phyloP scores from a whole-genome alignment of 73 alveolate genomes.

The Paraurostyla sp. region DNA sequence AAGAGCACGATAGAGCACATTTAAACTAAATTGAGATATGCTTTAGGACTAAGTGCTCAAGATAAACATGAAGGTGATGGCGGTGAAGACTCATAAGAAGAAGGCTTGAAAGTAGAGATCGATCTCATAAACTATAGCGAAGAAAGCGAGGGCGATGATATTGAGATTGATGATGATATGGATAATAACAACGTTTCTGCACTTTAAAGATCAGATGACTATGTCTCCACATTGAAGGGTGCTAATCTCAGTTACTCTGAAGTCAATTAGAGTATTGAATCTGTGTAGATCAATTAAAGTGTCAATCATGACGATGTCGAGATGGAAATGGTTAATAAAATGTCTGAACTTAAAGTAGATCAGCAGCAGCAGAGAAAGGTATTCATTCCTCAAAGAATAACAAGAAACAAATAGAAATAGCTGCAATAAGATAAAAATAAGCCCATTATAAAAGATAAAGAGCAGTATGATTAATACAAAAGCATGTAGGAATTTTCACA shows the following conservation, averaged over 20 bases:
- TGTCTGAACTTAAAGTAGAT: not conserved
- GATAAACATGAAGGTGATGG: not conserved
- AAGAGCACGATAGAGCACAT: slow-evolving; percentile 60
- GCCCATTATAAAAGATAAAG: not conserved
- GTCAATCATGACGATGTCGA: not conserved
- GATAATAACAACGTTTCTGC: not conserved
- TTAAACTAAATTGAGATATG: slow-evolving; percentile 26
- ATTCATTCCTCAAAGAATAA: not conserved
- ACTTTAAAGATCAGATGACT: not conserved
- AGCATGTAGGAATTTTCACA: not conserved
- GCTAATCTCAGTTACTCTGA: not conserved
- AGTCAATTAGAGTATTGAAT: not conserved
- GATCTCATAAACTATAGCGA: not conserved
- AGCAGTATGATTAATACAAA: not conserved
- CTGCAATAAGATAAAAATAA: not conserved
- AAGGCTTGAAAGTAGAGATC: not conserved
- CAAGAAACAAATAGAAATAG: not conserved
- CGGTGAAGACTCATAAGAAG: not conserved
- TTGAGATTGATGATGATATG: not conserved
- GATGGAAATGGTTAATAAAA: not conserved
- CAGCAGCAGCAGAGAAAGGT: not conserved
- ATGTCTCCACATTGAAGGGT: not conserved
- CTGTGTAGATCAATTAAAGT: not conserved
- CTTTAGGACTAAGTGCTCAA: slow-evolving; percentile 19
- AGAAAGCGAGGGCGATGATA: not conserved